Percentiles rank a stretch among this genome's conserved stretches.
Conservation (phyloP, 2,329 filamentous ascomycete species). For the Colletotrichum scovillei region DNA sequence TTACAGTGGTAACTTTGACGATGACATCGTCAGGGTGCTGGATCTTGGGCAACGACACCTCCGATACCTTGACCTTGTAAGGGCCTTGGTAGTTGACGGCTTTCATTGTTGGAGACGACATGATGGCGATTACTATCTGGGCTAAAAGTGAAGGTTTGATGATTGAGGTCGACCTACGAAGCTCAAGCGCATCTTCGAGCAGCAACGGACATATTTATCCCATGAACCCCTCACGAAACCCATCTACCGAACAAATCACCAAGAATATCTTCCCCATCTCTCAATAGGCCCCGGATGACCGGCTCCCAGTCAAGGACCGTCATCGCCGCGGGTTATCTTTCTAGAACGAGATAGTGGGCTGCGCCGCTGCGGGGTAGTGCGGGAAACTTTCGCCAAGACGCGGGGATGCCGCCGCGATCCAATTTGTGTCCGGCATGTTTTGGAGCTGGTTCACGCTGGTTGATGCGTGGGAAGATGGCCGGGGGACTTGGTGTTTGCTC, state of each 20-base stretch:
- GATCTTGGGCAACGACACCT: constrained; percentile 67
- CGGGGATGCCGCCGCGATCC: constrained; percentile 17
- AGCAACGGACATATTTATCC: constrained; percentile 8
- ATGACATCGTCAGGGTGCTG: constrained; percentile 74
- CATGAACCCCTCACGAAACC: constrained; percentile 14
- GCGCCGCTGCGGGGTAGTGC: constrained; percentile 29
- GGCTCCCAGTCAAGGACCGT: constrained; percentile 1
- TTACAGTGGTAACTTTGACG: constrained; percentile 73
- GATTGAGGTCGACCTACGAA: background rate
- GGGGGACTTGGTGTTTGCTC: background rate
- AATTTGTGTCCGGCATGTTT: background rate
- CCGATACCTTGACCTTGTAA: constrained; percentile 71
- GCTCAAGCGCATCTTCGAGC: background rate
- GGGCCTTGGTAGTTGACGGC: constrained; percentile 72
- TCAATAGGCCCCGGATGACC: constrained; percentile 7
- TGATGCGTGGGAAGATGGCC: background rate
- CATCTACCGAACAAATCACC: background rate
- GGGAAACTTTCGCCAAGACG: constrained; percentile 26
- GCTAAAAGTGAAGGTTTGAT: background rate
- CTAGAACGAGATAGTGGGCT: background rate
- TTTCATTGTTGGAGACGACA: constrained; percentile 62
- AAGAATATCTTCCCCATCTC: background rate
- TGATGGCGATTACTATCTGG: background rate
- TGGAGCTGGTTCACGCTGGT: background rate
- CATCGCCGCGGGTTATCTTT: constrained; percentile 28